Evolutionary conservation across 345 rosid genomes (phyloP).

Genomic region (Citrus trifoliata): DNA sequence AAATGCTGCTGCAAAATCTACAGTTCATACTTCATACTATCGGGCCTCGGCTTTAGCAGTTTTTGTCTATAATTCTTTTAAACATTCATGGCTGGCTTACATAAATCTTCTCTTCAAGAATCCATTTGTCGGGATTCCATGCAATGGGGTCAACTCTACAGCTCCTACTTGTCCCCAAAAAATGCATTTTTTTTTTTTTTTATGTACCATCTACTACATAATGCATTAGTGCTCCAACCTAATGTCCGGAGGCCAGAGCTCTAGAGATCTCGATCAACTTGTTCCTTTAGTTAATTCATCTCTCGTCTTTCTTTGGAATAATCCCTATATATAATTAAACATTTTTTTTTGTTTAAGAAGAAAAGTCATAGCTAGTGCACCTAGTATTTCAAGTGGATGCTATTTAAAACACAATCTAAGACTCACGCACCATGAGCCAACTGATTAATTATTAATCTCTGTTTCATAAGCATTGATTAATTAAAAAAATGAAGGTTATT

Average conservation of each 20-base stretch:
- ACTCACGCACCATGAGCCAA: background rate
- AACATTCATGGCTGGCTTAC: background rate
- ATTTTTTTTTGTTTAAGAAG: background rate
- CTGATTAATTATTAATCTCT: background rate
- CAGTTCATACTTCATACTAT: too few relatives aligned
- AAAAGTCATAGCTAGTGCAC: background rate
- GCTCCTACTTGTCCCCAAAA: background rate
- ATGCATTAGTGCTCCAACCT: background rate
- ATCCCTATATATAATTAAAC: background rate
- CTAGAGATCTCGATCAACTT: too few relatives aligned
- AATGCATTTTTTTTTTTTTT: background rate
- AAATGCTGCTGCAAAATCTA: too few relatives aligned
- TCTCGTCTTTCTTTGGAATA: constrained; percentile 8
- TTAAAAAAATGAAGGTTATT: too few relatives aligned
- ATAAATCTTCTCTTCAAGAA: background rate
- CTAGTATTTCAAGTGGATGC: background rate
- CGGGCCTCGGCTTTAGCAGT: too few relatives aligned
- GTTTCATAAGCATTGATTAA: too few relatives aligned
- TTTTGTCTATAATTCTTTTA: background rate
- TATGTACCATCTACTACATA: background rate
- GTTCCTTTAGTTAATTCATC: background rate
- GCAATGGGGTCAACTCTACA: background rate
- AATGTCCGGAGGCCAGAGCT: background rate
- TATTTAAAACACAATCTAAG: background rate
- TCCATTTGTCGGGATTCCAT: background rate